Percentiles rank a stretch among this genome's conserved stretches.
These are phyloP conservation scores for Trichoderma afroharzianum DNA, from an alignment of 2,329 filamentous ascomycete genomes.

Conservation along the genomic window DNA sequence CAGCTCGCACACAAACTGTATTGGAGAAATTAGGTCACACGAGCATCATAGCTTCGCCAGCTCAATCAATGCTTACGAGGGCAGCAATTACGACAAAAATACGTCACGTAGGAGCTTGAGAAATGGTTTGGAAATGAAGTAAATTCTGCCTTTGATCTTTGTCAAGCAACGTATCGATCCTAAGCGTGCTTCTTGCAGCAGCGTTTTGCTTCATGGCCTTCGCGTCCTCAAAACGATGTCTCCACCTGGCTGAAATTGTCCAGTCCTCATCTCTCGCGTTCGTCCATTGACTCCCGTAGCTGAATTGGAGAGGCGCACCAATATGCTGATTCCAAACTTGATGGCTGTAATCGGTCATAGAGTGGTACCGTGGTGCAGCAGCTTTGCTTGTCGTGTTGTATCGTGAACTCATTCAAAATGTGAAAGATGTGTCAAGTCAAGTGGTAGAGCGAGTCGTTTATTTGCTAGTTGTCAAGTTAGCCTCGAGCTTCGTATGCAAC, in stretches of 20 bases:
- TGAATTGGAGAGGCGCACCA: constrained; percentile 16
- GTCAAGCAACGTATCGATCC: constrained; percentile 25
- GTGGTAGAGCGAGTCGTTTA: constrained; percentile 62
- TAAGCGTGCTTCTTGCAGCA: constrained; percentile 28
- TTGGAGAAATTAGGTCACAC: constrained; percentile 3
- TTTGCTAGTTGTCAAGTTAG: constrained; percentile 51
- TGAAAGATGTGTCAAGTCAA: constrained; percentile 49
- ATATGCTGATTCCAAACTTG: constrained; percentile 1
- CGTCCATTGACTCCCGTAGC: constrained; percentile 24
- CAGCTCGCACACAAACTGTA: constrained; percentile 8
- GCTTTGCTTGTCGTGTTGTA: constrained; percentile 26
- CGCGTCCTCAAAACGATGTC: constrained; percentile 28
- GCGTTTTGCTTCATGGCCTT: constrained; percentile 24
- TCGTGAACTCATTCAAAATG: constrained; percentile 35
- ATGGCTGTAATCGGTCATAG: background rate
- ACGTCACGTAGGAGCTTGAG: background rate
- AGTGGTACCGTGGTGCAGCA: constrained; percentile 18
- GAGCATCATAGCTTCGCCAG: background rate
- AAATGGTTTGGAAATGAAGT: constrained; percentile 18
- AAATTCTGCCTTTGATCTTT: constrained; percentile 29
- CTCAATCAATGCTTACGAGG: background rate
- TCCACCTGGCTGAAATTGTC: constrained; percentile 32
- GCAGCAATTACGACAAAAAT: background rate
- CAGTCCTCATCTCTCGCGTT: constrained; percentile 32
- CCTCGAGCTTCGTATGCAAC: constrained; percentile 19